A percentile compares a stretch with the other conserved stretches of the same genome.
Conservation (phyloP, 164 flowering plant genomes). For the Brasenia schreberi region DNA sequence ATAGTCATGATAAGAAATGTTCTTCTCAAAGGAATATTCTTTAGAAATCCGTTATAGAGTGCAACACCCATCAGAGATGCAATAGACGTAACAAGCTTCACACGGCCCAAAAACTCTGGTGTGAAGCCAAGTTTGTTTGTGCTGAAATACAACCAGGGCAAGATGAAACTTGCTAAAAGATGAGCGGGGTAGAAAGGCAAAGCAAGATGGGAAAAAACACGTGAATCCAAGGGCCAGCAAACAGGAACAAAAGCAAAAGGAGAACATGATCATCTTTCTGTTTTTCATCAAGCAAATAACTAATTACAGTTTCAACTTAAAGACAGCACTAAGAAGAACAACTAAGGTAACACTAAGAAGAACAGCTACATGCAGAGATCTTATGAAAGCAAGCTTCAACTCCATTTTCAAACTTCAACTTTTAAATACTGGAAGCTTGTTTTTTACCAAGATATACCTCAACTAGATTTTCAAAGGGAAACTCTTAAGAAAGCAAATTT, state of each 20-base stretch:
- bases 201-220: not conserved
- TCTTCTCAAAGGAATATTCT: constrained; percentile 67
- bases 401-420: no score
- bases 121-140: constrained; percentile 90
- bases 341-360: no score
- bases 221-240: not conserved
- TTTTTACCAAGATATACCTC: no score
- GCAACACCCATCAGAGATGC: constrained; percentile 94
- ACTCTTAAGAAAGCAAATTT: no score
- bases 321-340: no score
- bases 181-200: not conserved
- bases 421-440: no score
- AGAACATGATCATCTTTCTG: no score
- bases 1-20: constrained; percentile 70
- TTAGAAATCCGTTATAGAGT: constrained; percentile 86
- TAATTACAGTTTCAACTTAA: no score
- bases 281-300: no score
- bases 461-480: no score
- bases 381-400: no score
- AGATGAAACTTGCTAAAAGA: not conserved
- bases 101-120: constrained; percentile 96
- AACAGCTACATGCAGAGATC: no score
- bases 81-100: constrained; percentile 87
- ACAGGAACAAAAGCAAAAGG: not conserved
- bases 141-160: constrained; percentile 28